Base-by-base conservation (phyloP, 73 alveolate species). In the Effrenium voratum region DNA sequence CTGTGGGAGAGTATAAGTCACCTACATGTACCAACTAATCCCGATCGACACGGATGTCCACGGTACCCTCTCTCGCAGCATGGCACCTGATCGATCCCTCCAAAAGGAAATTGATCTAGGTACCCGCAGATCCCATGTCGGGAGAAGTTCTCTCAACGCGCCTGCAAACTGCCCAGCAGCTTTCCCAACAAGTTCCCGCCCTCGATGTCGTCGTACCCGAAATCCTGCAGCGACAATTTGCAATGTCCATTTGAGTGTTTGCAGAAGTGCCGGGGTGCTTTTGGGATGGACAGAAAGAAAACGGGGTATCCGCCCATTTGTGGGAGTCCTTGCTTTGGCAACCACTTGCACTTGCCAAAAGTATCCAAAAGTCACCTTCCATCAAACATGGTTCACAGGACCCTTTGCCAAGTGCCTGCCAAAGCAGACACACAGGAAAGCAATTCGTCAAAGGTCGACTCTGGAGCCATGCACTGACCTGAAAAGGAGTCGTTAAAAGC, bases 131-230 rank as follows among this genome's bases (percentile, higher is more conserved):
- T n/a, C n/a, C n/a, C n/a, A n/a, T n/a, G n/a, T n/a, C n/a, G n/a
- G n/a, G n/a, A n/a, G n/a, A n/a, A n/a, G n/a, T n/a, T n/a, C n/a
- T n/a, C n/a, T n/a, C n/a, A n/a, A n/a, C n/a, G 30, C 75, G 22
- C 95, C 95, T 86, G 95, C 44, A 86, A 83, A 41, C 95, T 86
- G 40, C 95, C 95, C 82, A 86, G 45, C 70, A 86, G 83, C 43
- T 66, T 86, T 30, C 95, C 95, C 95, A 86, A 32, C 83, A 86
- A 45, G 83, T 86, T 86, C 47, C 95, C 95, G 66, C 95, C 95
- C 80, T 86, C 95, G 66, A 86, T 86, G 83, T 86, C 95, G 83
- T 86, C 80, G 73, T 86, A 86, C 50, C 95, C 95, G 66, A 57
- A 86, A 38, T 60, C 75, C 75, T 60, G 0, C 0, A 38, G 75